Conservation (phyloP, 352 stramenopile genomes). For the Globisporangium heterothallicum region DNA sequence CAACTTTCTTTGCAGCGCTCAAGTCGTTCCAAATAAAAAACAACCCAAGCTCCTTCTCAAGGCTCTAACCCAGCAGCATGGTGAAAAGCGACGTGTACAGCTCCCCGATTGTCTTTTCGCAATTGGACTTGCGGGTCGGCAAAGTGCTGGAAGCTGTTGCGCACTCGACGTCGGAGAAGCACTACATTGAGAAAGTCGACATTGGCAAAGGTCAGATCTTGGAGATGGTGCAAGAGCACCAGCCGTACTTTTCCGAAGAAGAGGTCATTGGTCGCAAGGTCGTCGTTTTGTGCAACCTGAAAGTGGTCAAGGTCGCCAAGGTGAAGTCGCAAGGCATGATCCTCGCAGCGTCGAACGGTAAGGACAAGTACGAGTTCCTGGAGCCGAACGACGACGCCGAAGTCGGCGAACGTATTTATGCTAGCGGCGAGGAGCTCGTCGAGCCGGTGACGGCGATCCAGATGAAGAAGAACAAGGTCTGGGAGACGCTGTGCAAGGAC, state of each 20-base stretch:
- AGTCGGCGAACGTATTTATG: constrained; percentile 68
- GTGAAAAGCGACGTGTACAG: constrained; percentile 77
- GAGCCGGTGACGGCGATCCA: constrained; percentile 72
- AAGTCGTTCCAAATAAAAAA: constrained; percentile 3
- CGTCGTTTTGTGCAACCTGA: constrained; percentile 71
- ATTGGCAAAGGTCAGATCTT: constrained; percentile 70
- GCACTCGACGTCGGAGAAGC: constrained; percentile 62
- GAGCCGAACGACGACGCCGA: constrained; percentile 56
- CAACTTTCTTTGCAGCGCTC: constrained; percentile 37
- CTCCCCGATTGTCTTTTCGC: constrained; percentile 63
- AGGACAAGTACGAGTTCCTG: constrained; percentile 57
- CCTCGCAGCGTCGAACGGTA: constrained; percentile 42
- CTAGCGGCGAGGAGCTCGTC: constrained; percentile 57
- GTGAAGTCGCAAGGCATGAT: constrained; percentile 60
- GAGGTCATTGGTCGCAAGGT: constrained; percentile 66
- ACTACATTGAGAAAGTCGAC: constrained; percentile 74
- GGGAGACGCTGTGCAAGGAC: constrained; percentile 64
- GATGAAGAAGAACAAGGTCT: constrained; percentile 87
- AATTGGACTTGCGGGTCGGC: constrained; percentile 66
- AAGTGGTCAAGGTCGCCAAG: constrained; percentile 67
- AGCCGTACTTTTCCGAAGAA: constrained; percentile 71
- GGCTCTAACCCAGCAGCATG: constrained; percentile 25
- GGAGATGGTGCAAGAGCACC: constrained; percentile 75
- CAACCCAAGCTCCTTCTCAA: constrained; percentile 8
- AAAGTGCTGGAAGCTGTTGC: constrained; percentile 60